Evolutionary conservation across 2,329 filamentous ascomycete genomes (phyloP).

Genomic region (Botrytis sinoallii): DNA sequence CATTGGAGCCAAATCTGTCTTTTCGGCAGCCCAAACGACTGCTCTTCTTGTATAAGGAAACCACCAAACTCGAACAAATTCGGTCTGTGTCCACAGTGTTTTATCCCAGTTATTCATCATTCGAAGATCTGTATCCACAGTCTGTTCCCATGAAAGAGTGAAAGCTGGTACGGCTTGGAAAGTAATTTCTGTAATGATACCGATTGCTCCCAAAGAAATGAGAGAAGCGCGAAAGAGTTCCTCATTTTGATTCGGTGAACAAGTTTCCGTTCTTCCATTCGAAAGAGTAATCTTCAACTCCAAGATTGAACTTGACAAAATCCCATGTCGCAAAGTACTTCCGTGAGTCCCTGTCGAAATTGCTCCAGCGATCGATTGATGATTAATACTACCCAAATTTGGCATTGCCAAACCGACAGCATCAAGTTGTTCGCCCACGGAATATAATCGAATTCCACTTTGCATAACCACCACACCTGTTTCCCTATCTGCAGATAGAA

Average conservation of each 20-base stretch:
- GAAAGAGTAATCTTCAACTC: constrained; percentile 77
- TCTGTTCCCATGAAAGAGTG: constrained; percentile 83
- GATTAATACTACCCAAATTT: constrained; percentile 91
- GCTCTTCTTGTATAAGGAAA: constrained; percentile 86
- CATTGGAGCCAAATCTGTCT: constrained; percentile 59
- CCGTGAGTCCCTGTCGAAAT: constrained; percentile 94
- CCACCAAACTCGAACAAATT: constrained; percentile 97
- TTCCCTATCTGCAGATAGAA: constrained; percentile 66
- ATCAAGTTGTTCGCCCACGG: constrained; percentile 72
- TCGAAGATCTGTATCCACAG: constrained; percentile 65
- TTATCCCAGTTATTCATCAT: constrained; percentile 70
- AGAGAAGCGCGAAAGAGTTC: constrained; percentile 87
- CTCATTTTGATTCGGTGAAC: constrained; percentile 62
- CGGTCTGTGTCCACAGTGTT: constrained; percentile 75
- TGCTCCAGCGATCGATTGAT: constrained; percentile 88
- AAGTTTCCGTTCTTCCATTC: constrained; percentile 70
- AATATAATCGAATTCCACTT: constrained; percentile 80
- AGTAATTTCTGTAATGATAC: constrained; percentile 86
- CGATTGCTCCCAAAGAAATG: constrained; percentile 82
- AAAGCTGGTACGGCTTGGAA: constrained; percentile 77
- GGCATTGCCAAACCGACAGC: constrained; percentile 77
- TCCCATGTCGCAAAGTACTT: constrained; percentile 76
- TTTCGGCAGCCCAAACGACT: constrained; percentile 85
- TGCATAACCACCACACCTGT: constrained; percentile 71
- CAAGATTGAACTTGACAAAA: constrained; percentile 75